These are phyloP conservation scores for Fraxinus baroniana DNA, from an alignment of 305 asterid species.

Conservation along the genomic window DNA sequence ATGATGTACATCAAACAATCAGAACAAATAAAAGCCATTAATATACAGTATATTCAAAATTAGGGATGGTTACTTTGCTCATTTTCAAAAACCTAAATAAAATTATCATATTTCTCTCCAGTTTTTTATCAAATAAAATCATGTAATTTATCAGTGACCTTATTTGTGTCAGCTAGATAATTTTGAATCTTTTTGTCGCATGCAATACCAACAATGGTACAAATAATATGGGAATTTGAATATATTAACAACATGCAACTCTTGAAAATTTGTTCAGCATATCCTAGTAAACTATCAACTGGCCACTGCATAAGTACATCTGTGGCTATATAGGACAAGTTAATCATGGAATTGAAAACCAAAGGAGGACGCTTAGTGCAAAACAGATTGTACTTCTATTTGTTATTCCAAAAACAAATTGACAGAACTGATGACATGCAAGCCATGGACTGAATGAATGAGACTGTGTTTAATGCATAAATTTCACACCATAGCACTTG, in stretches of 20 bases:
- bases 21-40: neutral
- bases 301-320: neutral
- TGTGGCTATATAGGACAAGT: neutral
- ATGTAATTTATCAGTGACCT: neutral
- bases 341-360: neutral
- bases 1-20: neutral
- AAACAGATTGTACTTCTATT: neutral
- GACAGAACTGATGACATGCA: neutral
- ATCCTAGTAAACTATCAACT: neutral
- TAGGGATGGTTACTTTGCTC: neutral
- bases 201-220: neutral
- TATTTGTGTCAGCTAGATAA: neutral
- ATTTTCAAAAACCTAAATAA: neutral
- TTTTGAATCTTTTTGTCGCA: neutral
- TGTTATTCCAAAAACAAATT: neutral
- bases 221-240: neutral
- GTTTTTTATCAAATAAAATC: neutral
- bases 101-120: neutral
- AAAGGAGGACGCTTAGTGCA: neutral
- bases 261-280: neutral
- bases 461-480: neutral
- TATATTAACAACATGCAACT: neutral
- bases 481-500: neutral
- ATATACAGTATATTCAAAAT: neutral
- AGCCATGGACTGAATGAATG: neutral